phyloP scores from a whole-genome alignment of 2,329 filamentous ascomycete species.

The Alternaria dauci region DNA sequence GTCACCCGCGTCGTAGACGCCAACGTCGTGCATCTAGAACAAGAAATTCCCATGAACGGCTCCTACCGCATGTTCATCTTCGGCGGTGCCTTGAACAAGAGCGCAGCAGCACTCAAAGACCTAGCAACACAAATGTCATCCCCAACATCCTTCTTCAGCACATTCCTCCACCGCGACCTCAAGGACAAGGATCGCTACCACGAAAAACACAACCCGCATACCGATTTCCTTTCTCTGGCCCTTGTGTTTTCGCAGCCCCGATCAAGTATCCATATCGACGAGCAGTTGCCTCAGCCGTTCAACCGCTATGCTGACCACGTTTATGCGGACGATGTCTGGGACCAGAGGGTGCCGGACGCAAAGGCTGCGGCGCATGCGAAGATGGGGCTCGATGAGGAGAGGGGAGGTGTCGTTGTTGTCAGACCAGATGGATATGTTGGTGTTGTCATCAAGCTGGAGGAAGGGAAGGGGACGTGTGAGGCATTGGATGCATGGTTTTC shows the following conservation, averaged over 20 bases:
- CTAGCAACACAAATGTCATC: conserved; percentile 71
- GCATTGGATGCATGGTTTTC: conserved; percentile 86
- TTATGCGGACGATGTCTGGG: conserved; percentile 85
- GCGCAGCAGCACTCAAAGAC: conserved; percentile 73
- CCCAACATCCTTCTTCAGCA: conserved; percentile 75
- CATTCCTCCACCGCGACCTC: conserved; percentile 70
- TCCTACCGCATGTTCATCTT: conserved; percentile 88
- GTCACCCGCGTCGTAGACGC: conserved; percentile 89
- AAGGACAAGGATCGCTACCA: conserved; percentile 65
- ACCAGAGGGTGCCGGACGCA: conserved; percentile 73
- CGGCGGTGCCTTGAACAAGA: conserved; percentile 69
- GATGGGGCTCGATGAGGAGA: conserved; percentile 78
- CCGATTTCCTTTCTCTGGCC: conserved; percentile 79
- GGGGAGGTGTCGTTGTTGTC: conserved; percentile 82
- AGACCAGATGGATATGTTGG: conserved; percentile 89
- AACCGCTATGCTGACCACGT: conserved; percentile 81
- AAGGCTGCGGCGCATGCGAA: conserved; percentile 82
- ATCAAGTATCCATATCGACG: conserved; percentile 74
- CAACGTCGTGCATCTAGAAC: conserved; percentile 89
- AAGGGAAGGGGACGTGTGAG: conserved; percentile 81
- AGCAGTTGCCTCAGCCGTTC: conserved; percentile 74
- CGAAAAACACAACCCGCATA: conserved; percentile 86
- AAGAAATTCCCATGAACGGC: conserved; percentile 87
- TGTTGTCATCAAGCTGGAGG: conserved; percentile 74
- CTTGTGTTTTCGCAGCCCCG: conserved; percentile 76